These are phyloP conservation scores for Dryas integrifolia DNA, from an alignment of 331 rosid species.

Conservation along the genomic window DNA sequence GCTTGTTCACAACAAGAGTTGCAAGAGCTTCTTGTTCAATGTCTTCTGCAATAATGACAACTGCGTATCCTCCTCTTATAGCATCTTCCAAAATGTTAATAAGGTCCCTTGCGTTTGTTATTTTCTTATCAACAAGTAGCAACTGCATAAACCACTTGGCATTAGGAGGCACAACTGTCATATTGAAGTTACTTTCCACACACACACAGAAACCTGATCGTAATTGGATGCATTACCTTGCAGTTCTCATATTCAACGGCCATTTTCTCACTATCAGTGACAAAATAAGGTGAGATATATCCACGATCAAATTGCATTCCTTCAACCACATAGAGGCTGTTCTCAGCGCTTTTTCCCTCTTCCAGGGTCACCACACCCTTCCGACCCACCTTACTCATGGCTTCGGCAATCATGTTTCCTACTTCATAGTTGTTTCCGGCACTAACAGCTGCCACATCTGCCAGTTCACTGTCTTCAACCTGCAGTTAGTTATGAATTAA, in stretches of 20 bases:
- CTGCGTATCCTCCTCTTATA: slow-evolving; percentile 82
- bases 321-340: slow-evolving; percentile 85
- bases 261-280: slow-evolving; percentile 98
- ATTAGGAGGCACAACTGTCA: background rate
- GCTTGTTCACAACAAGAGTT: slow-evolving; percentile 92
- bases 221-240: slow-evolving; percentile 46
- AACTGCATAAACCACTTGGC: slow-evolving; percentile 45
- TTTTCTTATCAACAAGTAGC: slow-evolving; percentile 92
- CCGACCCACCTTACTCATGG: slow-evolving; percentile 94
- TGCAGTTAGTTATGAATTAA: slow-evolving; percentile 25
- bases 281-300: slow-evolving; percentile 92
- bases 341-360: slow-evolving; percentile 98
- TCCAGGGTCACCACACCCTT: slow-evolving; percentile 99
- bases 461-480: slow-evolving; percentile 97
- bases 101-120: slow-evolving; percentile 92
- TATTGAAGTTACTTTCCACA: background rate
- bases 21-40: slow-evolving; percentile 98
- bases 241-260: slow-evolving; percentile 91
- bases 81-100: slow-evolving; percentile 88
- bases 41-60: slow-evolving; percentile 80
- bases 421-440: slow-evolving; percentile 95
- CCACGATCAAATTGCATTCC: slow-evolving; percentile 99
- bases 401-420: slow-evolving; percentile 97
- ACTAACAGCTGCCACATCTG: slow-evolving; percentile 99
- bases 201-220: background rate